Evolutionary conservation across 768 basidiomycete species (phyloP).

Genomic region (Termitomyces sp.): DNA sequence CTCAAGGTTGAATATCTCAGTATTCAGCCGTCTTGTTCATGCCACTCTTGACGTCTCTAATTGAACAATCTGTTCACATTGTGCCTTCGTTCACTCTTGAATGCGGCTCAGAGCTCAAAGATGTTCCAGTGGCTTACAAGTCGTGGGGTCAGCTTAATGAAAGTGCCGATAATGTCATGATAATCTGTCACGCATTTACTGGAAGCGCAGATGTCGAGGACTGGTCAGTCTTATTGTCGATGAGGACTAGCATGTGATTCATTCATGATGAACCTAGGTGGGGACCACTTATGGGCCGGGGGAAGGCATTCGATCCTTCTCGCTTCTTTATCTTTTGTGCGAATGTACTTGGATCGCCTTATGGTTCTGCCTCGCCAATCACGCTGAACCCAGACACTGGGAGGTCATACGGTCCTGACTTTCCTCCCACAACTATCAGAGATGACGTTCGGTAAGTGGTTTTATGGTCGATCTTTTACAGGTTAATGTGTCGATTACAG

Average conservation of each 20-base stretch:
- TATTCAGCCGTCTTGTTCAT: neutral
- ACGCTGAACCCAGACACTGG: constrained; percentile 79
- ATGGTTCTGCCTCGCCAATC: constrained; percentile 87
- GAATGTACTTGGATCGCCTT: constrained; percentile 74
- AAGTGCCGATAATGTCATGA: constrained; percentile 82
- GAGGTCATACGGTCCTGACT: constrained; percentile 83
- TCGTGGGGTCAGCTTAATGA: constrained; percentile 91
- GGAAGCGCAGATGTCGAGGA: constrained; percentile 97
- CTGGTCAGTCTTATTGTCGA: constrained; percentile 57
- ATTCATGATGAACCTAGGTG: constrained; percentile 54
- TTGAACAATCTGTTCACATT: constrained; percentile 39
- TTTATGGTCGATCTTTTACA: neutral
- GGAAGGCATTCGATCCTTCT: constrained; percentile 87
- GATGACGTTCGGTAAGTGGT: constrained; percentile 79
- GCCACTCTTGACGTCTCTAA: constrained; percentile 20
- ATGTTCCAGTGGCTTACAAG: constrained; percentile 92
- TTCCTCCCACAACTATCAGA: constrained; percentile 85
- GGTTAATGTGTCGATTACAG: constrained; percentile 26
- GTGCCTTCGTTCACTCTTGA: constrained; percentile 82
- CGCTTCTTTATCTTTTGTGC: constrained; percentile 66
- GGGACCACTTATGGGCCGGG: constrained; percentile 90
- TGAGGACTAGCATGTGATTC: neutral
- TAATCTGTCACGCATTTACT: constrained; percentile 97
- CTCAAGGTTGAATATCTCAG: neutral
- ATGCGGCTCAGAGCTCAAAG: constrained; percentile 60